Conservation (phyloP, 768 basidiomycete genomes). For the Tulasnella sp. region DNA sequence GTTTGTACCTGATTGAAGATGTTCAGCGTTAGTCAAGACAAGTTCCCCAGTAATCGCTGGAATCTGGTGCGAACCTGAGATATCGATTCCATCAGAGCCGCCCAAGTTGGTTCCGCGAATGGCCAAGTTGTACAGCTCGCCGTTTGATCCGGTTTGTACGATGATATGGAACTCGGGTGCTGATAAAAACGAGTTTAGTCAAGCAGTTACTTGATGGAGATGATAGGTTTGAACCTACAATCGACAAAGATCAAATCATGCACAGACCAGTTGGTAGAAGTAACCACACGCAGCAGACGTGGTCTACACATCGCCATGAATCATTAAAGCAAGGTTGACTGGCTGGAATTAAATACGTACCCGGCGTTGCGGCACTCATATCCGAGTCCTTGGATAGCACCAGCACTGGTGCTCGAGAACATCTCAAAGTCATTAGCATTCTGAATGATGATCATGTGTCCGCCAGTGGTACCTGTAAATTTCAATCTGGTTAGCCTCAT, state of each 20-base stretch:
- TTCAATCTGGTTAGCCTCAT: neutral
- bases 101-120: constrained; percentile 27
- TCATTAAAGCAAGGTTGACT: neutral
- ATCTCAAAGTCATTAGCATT: constrained; percentile 29
- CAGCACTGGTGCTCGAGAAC: constrained; percentile 26
- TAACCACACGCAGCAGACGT: constrained; percentile 26
- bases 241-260: constrained; percentile 30
- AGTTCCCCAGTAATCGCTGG: no score
- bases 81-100: constrained; percentile 27
- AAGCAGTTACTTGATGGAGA: no score
- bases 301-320: constrained; percentile 8
- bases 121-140: constrained; percentile 28
- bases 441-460: constrained; percentile 27
- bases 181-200: neutral
- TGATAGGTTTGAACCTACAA: constrained; percentile 6
- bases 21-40: no score
- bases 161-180: constrained; percentile 29
- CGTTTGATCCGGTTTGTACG: constrained; percentile 24
- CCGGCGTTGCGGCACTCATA: constrained; percentile 27
- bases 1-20: constrained; percentile 20
- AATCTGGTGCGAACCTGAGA: constrained; percentile 18
- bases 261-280: constrained; percentile 25
- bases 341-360: constrained; percentile 12
- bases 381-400: constrained; percentile 27
- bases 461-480: constrained; percentile 21